Percentiles rank a stretch among this genome's conserved stretches.
Evolutionary conservation across 2,329 filamentous ascomycete species (phyloP).

Genomic region (Botrytis fragariae): DNA sequence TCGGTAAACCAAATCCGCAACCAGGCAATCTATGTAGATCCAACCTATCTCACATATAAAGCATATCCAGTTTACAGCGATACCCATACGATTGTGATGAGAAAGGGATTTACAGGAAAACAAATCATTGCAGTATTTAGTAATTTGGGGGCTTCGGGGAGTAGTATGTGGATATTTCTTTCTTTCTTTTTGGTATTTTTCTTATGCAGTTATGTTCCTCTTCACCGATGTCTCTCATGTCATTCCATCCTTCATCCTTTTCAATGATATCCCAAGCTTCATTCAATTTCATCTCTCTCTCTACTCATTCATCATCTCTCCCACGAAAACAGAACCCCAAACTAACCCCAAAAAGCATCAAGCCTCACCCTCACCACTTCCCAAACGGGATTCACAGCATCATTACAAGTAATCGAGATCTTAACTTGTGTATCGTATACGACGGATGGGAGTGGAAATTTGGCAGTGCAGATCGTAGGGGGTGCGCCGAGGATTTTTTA

Average conservation of each 20-base stretch:
- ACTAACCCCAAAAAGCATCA: background rate
- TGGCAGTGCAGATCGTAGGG: constrained; percentile 44
- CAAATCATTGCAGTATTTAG: constrained; percentile 41
- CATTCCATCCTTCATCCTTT: rapidly evolving
- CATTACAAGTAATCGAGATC: constrained; percentile 42
- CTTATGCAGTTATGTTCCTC: rapidly evolving
- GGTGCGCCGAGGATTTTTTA: constrained; percentile 47
- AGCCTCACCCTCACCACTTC: constrained; percentile 34
- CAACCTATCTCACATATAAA: constrained; percentile 32
- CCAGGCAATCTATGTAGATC: constrained; percentile 31
- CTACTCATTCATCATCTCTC: too few species aligned
- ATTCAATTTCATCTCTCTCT: too few species aligned
- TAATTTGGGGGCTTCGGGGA: constrained; percentile 40
- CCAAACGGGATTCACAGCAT: constrained; percentile 42
- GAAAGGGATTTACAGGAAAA: constrained; percentile 30
- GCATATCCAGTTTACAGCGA: constrained; percentile 34
- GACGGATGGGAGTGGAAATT: constrained; percentile 43
- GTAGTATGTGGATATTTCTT: background rate
- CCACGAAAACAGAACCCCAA: too few species aligned
- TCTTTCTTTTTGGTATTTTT: background rate
- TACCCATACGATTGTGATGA: constrained; percentile 31
- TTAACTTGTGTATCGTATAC: constrained; percentile 45
- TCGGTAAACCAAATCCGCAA: constrained; percentile 33
- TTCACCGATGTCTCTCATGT: background rate
- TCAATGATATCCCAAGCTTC: rapidly evolving